Evolutionary conservation across 768 basidiomycete genomes (phyloP), one percentile per base, ranked within the genome.

Genomic region (Boletales sp.): DNA sequence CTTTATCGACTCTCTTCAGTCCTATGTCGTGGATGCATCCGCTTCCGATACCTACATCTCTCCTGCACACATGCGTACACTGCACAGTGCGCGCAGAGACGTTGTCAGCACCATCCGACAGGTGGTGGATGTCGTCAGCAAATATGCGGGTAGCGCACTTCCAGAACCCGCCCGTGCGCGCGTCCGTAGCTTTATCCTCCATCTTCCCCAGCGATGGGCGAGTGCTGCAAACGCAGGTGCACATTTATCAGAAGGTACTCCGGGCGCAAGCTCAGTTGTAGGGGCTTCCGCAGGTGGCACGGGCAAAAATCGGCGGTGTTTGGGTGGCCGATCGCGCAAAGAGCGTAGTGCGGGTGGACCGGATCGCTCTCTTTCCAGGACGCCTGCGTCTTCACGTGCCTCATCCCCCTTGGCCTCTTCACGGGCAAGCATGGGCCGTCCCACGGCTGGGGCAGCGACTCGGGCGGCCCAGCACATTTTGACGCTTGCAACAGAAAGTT

Each of bases 21-120:
- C 70, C 32, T 56, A 58, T 30, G 58, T 68, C 53, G 18, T 49
- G 4, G 57, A 57, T 38, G 36, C 70, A 6, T 53, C 63, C 1
- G 50, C 54, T 8, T 62, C 64, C 5, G 63, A 71, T 31, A 44
- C 64, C n/a, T 66, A 65, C n/a, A 57, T 68, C 55, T 78, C 79
- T 0, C 65, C 71, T 8, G 73, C 69, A 25, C 87, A 79, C 55
- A 74, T 82, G 67, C 83, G 76, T 34, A 87, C 84, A n/a, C 75
- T 95, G 21, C 74, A 80, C 0, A 76, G 82, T 40, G 84, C 91
- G 39, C 86, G 90, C 39, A 75, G 78, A 30, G 90, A 94, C 61
- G 81, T 95, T 33, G 87, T 94, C n/a, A 79, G 86, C 39, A 95
- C 93, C 28, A 83, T 95, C 48, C 82, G 90, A 33, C 86, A 92